phyloP scores from a whole-genome alignment of 495 filamentous ascomycete species.

The Pyronema omphalodes region DNA sequence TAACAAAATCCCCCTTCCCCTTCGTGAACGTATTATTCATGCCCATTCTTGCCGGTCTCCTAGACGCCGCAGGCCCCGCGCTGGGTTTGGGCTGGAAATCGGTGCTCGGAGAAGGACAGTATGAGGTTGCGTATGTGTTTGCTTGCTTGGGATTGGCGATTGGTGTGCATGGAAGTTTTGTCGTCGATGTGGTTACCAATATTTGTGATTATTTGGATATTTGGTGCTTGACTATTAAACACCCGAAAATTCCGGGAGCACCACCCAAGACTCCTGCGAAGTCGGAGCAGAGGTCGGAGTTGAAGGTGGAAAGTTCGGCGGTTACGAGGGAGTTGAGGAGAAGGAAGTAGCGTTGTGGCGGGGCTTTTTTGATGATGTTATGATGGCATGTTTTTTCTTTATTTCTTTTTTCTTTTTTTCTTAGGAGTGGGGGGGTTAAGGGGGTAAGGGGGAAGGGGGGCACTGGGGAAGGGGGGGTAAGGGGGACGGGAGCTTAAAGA shows the following conservation, averaged over 20 bases:
- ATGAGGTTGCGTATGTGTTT: constrained; percentile 76
- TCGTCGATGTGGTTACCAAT: constrained; percentile 84
- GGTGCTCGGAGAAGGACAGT: constrained; percentile 50
- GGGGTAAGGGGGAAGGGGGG: too few relatives aligned
- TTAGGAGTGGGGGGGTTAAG: too few relatives aligned
- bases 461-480: too few relatives aligned
- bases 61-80: constrained; percentile 55
- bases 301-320: too few relatives aligned
- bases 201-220: constrained; percentile 98
- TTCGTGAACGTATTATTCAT: constrained; percentile 64
- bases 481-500: too few relatives aligned
- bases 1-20: constrained; percentile 68
- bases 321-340: too few relatives aligned
- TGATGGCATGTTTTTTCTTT: too few relatives aligned
- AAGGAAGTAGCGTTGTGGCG: too few relatives aligned
- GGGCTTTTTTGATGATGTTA: too few relatives aligned
- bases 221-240: constrained; percentile 94
- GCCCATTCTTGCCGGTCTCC: constrained; percentile 48
- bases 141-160: constrained; percentile 58
- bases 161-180: constrained; percentile 88
- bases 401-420: too few relatives aligned
- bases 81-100: constrained; percentile 53
- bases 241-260: constrained; percentile 19
- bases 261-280: too few relatives aligned
- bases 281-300: too few relatives aligned